Percentiles rank a stretch among this genome's conserved stretches.
phyloP scores from a whole-genome alignment of 2,329 filamentous ascomycete species.

The Penicillium sp. region DNA sequence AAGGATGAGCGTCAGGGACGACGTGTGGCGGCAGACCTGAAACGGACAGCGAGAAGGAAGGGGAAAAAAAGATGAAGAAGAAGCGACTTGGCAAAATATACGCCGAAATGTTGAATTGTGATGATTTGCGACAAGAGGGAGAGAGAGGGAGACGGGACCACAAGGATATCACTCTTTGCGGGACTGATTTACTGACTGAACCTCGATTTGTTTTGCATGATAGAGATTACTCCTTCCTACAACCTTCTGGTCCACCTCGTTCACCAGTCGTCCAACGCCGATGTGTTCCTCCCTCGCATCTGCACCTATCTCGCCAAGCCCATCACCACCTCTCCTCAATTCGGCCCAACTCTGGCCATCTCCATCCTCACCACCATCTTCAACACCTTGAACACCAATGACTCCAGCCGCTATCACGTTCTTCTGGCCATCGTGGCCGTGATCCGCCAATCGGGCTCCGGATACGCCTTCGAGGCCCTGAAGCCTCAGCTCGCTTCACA shows the following conservation, averaged over 20 bases:
- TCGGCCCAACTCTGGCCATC: slow-evolving; percentile 79
- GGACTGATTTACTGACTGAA: too few relatives aligned
- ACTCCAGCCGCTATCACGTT: slow-evolving; percentile 81
- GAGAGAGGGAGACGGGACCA: too few relatives aligned
- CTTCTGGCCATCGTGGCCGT: slow-evolving; percentile 83
- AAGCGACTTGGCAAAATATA: neutral
- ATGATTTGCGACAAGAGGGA: too few relatives aligned
- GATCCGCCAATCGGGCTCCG: slow-evolving; percentile 63
- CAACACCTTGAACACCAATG: slow-evolving; percentile 75
- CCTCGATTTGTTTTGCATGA: too few relatives aligned
- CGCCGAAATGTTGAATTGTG: neutral
- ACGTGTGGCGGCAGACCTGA: slow-evolving; percentile 7
- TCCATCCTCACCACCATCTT: slow-evolving; percentile 92
- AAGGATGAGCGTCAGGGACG: neutral
- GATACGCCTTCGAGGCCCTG: slow-evolving; percentile 74
- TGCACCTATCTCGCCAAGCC: slow-evolving; percentile 87
- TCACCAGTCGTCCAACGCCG: slow-evolving; percentile 74
- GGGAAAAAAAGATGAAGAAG: slow-evolving; percentile 5
- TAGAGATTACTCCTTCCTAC: slow-evolving; percentile 89
- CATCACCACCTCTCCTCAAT: slow-evolving; percentile 74
- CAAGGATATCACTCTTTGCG: too few relatives aligned
- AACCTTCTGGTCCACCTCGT: slow-evolving; percentile 95
- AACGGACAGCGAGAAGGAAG: neutral
- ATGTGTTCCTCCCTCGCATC: slow-evolving; percentile 79
- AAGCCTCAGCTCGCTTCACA: slow-evolving; percentile 71